Conservation (phyloP, 2,329 filamentous ascomycete species). For the Xylariaceae sp. region DNA sequence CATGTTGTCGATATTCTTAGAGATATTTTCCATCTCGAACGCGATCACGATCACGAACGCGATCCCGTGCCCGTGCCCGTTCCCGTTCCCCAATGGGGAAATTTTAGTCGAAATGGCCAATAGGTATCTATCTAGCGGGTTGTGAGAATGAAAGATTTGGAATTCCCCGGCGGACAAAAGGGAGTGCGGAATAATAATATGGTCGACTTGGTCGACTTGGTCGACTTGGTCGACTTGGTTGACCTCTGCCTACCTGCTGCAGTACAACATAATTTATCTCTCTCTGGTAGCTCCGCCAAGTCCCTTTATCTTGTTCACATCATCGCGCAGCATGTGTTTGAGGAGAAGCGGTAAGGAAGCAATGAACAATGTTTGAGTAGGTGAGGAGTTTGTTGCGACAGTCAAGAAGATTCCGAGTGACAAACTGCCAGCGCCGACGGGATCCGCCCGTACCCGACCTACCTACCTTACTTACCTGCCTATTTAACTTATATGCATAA, state of each 20-base stretch:
- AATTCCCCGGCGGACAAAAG: slow-evolving; percentile 6
- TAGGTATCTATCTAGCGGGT: neutral
- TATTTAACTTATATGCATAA: too few relatives aligned
- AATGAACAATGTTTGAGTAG: too few relatives aligned
- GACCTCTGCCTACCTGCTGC: slow-evolving; percentile 3
- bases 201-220: neutral
- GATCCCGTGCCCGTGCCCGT: slow-evolving; percentile 2
- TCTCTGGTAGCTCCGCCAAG: neutral
- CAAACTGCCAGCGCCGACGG: too few relatives aligned
- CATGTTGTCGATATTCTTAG: too few relatives aligned
- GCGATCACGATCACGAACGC: slow-evolving; percentile 1
- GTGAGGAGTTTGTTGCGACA: too few relatives aligned
- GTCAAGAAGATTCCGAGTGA: too few relatives aligned
- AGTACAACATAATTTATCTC: neutral
- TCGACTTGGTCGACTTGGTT: too few relatives aligned
- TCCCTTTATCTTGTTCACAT: neutral
- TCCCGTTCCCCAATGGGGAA: slow-evolving; percentile 10
- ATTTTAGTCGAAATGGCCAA: slow-evolving; percentile 17
- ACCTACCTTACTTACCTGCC: too few relatives aligned
- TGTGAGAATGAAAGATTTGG: slow-evolving; percentile 14
- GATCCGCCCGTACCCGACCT: too few relatives aligned
- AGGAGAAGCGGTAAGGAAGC: neutral
- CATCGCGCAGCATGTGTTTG: neutral
- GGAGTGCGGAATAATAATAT: neutral
- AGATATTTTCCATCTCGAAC: too few relatives aligned